Evolutionary conservation across 352 stramenopile genomes (phyloP).

Genomic region (Pythium folliculosum): DNA sequence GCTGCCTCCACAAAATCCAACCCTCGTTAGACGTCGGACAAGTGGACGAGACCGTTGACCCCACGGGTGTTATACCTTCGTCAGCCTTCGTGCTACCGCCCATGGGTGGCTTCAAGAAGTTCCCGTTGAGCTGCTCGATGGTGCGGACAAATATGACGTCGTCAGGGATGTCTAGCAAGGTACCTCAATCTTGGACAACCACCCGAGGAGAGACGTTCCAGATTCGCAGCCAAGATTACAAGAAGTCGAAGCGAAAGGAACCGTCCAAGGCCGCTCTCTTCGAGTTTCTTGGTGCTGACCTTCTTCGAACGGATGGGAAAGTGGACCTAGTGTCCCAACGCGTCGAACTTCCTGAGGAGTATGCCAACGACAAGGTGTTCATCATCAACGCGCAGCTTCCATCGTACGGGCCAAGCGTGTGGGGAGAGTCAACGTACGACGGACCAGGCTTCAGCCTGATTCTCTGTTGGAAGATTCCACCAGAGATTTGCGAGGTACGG

Average conservation of each 20-base stretch:
- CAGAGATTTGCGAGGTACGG: conserved; percentile 52
- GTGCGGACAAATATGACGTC: conserved; percentile 43
- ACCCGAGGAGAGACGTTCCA: conserved; percentile 63
- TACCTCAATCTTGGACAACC: conserved; percentile 55
- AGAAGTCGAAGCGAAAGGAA: conserved; percentile 81
- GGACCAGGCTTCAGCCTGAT: conserved; percentile 75
- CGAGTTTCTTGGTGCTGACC: conserved; percentile 75
- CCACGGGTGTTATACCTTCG: not conserved
- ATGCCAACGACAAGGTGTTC: conserved; percentile 63
- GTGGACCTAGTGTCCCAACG: conserved; percentile 75
- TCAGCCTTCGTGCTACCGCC: conserved; percentile 1
- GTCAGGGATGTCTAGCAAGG: conserved; percentile 49
- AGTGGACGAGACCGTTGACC: not conserved
- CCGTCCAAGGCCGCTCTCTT: conserved; percentile 59
- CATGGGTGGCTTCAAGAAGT: conserved; percentile 39
- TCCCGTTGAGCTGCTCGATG: conserved; percentile 64
- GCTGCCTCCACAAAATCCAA: conserved; percentile 51
- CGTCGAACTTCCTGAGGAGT: conserved; percentile 62
- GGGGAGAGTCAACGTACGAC: conserved; percentile 62
- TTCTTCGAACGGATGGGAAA: conserved; percentile 70
- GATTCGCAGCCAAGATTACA: conserved; percentile 79
- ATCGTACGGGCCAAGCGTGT: conserved; percentile 76
- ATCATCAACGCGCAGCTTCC: conserved; percentile 85
- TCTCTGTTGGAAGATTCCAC: conserved; percentile 82
- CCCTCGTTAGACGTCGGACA: not conserved